Percentiles rank a stretch among this genome's conserved stretches.
These are phyloP conservation scores for Breviolum minutum DNA, from an alignment of 73 alveolate species.

Conservation along the genomic window DNA sequence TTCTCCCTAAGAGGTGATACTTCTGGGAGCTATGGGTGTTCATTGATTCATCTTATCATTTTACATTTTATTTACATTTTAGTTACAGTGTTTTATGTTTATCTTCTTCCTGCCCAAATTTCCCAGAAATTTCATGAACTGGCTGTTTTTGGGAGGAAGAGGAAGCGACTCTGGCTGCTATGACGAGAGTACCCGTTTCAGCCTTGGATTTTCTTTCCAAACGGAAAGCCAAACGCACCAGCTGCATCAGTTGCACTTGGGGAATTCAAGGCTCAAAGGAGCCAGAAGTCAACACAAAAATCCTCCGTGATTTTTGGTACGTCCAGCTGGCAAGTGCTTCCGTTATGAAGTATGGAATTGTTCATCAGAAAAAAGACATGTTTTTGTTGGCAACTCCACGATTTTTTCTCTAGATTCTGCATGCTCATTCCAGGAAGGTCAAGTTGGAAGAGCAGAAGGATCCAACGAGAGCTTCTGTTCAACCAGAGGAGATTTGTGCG, in stretches of 20 bases:
- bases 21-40: not conserved
- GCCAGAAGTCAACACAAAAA: not conserved
- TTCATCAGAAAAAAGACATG: not conserved
- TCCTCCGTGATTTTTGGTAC: constrained; percentile 14
- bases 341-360: not conserved
- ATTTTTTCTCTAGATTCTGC: no score
- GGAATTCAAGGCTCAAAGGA: constrained; percentile 17
- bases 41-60: not conserved
- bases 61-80: not conserved
- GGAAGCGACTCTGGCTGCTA: constrained; percentile 36
- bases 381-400: no score
- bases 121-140: not conserved
- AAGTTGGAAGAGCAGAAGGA: not conserved
- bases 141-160: not conserved
- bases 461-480: constrained; percentile 30
- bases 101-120: not conserved
- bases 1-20: not conserved
- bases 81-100: not conserved
- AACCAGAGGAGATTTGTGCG: constrained; percentile 7
- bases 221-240: not conserved
- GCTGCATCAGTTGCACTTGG: not conserved
- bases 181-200: constrained; percentile 7
- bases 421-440: not conserved
- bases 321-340: not conserved
- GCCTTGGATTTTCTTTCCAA: not conserved